Conservation (phyloP, 371 early-diverging fungal species). For the Mortierella sp. region DNA sequence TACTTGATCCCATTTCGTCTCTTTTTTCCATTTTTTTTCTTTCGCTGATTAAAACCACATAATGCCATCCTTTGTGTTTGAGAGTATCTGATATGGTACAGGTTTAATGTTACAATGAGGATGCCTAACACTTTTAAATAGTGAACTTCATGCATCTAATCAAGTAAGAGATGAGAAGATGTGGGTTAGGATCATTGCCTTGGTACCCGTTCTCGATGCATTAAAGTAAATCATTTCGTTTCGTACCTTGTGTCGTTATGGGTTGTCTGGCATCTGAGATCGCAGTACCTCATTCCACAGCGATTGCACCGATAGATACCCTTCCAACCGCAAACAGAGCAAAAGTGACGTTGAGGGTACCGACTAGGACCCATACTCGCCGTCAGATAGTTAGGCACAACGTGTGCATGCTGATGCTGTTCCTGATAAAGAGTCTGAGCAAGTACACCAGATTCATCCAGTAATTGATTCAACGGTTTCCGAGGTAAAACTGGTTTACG, state of each 20-base stretch:
- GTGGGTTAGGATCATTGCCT: not conserved
- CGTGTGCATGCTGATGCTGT: constrained; percentile 48
- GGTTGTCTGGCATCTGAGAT: constrained; percentile 67
- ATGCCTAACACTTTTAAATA: constrained; percentile 9
- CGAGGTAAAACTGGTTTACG: constrained; percentile 57
- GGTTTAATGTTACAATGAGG: constrained; percentile 10
- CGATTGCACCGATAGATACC: constrained; percentile 71
- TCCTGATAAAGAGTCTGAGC: constrained; percentile 19
- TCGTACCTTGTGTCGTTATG: constrained; percentile 74
- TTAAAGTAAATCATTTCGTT: too few species aligned
- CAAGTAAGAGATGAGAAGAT: not conserved
- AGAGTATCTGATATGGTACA: constrained; percentile 10
- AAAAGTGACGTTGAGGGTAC: constrained; percentile 76
- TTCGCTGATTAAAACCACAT: constrained; percentile 8
- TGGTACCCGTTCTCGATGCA: too few species aligned
- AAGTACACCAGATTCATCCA: constrained; percentile 67
- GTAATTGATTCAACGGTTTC: constrained; percentile 66
- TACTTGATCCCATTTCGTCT: not conserved
- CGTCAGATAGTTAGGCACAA: constrained; percentile 66
- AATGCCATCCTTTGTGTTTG: constrained; percentile 6
- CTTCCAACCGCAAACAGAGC: constrained; percentile 77
- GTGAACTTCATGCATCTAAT: constrained; percentile 40
- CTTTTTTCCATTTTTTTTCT: constrained; percentile 2
- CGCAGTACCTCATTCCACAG: constrained; percentile 80
- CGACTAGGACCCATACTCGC: constrained; percentile 67